Evolutionary conservation across 2,329 filamentous ascomycete species (phyloP), one percentile per base, ranked within the genome.

Genomic region (Akanthomyces dipterigenus): DNA sequence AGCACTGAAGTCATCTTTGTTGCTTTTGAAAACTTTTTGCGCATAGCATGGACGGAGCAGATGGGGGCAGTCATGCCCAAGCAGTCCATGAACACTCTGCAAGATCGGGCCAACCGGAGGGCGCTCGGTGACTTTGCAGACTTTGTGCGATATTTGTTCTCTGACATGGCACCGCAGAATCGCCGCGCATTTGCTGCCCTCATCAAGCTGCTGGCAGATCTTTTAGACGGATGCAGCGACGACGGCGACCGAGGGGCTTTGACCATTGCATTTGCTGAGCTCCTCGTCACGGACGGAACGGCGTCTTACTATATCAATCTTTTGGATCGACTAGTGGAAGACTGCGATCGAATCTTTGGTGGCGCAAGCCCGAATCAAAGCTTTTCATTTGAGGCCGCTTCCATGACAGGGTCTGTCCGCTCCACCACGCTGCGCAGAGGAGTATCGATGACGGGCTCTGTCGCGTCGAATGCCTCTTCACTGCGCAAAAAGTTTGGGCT

Each of bases 11-110:
- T 93, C 22, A 82, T 98, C 5, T 96, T 97, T 70, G 89, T 90
- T 28, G 89, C 93, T 0, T 98, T 97, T 71, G 93, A 97, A 72
- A 97, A 96, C 64, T 98, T 97, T 67, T 78, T 97, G 63, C 87
- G 86, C 62, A 88, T 92, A 64, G 92, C 90, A 14, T 98, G 93
- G 93, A 87, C 84, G 63, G 89, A 93, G 65, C 88, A 91, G 67
- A 92, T 97, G 80, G 93, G 93, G 0, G 86, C 90, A 3, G 85
- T 98, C 60, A 86, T 98, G 72, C 86, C 90, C 1, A 80, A 85
- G 57, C 80, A 88, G 51, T 82, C 86, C 5, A 79, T 97, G 42
- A 84, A 88, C 61, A 85, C 86, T 1, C 80, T 98, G n/a, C 92
- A 96, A 67, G 81, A 83, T 62, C 80, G 84, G 62, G 80, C 83